Evolutionary conservation across 1,284 basidiomycete genomes (phyloP).

Genomic region (Psilocybe mexicana): DNA sequence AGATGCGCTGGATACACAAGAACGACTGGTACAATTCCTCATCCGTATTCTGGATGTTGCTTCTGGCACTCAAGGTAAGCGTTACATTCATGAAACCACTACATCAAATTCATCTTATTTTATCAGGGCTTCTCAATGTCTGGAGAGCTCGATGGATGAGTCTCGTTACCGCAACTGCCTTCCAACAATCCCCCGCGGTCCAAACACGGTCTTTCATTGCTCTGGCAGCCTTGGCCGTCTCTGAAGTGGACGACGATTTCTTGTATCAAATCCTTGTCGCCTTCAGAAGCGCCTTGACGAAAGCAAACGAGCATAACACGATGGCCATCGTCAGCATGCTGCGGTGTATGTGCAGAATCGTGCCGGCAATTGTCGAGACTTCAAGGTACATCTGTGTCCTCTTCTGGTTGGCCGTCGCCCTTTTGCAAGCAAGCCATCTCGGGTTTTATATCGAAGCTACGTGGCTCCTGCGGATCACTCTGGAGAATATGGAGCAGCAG

Average conservation of each 20-base stretch:
- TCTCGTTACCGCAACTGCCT: conserved; percentile 87
- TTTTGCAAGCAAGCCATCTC: conserved; percentile 77
- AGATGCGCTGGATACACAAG: conserved; percentile 63
- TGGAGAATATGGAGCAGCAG: conserved; percentile 67
- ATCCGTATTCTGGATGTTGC: conserved; percentile 65
- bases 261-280: conserved; percentile 89
- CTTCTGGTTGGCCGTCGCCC: conserved; percentile 84
- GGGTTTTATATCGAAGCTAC: conserved; percentile 75
- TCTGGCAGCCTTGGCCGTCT: conserved; percentile 76
- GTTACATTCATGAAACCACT: neutral
- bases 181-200: conserved; percentile 89
- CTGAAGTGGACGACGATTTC: conserved; percentile 86
- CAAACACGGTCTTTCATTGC: conserved; percentile 90
- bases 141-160: conserved; percentile 96
- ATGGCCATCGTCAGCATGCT: conserved; percentile 83
- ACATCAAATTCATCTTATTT: neutral
- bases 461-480: conserved; percentile 61
- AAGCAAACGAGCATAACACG: conserved; percentile 71
- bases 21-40: conserved; percentile 67
- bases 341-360: conserved; percentile 77
- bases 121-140: conserved; percentile 79
- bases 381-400: conserved; percentile 76
- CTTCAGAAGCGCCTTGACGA: conserved; percentile 64
- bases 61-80: conserved; percentile 69
- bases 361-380: conserved; percentile 65